Conservation (phyloP, 306 rosid genomes). For the Vicia sativa region DNA sequence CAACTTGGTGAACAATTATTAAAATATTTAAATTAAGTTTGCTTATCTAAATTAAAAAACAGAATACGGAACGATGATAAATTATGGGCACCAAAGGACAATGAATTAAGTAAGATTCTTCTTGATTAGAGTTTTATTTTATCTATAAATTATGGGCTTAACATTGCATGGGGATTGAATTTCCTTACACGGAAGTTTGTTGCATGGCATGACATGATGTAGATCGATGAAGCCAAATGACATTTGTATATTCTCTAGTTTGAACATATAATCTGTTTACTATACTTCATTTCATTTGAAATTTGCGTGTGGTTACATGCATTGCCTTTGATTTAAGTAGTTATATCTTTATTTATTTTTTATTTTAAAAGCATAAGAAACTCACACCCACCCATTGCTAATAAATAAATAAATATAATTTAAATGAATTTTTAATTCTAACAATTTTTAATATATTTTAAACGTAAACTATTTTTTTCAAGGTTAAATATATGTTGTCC, state of each 20-base stretch:
- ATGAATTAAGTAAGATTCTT: too few species aligned
- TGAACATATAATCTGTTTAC: background rate
- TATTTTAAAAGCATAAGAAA: too few species aligned
- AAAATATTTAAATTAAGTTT: background rate
- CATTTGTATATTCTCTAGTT: background rate
- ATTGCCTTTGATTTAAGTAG: background rate
- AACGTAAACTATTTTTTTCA: too few species aligned
- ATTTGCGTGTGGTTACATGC: background rate
- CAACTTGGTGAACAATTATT: conserved; percentile 13
- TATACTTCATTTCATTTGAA: background rate
- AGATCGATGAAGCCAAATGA: background rate
- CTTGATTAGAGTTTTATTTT: too few species aligned
- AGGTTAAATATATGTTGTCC: too few species aligned
- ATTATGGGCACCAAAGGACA: too few species aligned
- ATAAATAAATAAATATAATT: too few species aligned
- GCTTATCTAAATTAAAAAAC: background rate
- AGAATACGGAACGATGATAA: too few species aligned
- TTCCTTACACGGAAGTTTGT: background rate
- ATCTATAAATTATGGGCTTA: background rate
- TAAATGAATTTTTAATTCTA: too few species aligned
- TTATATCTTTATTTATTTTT: too few species aligned
- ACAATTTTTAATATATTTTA: too few species aligned
- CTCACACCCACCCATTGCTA: too few species aligned
- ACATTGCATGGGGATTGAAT: background rate
- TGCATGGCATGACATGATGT: background rate